Conservation (phyloP, 805 yeast genomes). For the Aciculoconidium aculeatum region DNA sequence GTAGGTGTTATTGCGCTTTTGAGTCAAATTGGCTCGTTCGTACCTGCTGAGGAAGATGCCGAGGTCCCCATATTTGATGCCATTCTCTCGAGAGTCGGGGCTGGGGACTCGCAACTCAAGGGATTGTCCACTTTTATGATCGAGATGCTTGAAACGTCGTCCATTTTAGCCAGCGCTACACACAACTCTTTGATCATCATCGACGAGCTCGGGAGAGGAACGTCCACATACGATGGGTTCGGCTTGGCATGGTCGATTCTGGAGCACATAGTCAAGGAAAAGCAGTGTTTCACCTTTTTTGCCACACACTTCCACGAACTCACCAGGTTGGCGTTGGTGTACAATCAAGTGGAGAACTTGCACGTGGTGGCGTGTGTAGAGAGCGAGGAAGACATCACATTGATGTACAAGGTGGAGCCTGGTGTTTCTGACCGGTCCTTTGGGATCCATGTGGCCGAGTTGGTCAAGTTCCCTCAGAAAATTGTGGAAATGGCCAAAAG, state of each 20-base stretch:
- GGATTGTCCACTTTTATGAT: slow-evolving; percentile 97
- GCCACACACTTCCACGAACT: slow-evolving; percentile 98
- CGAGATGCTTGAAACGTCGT: slow-evolving; percentile 92
- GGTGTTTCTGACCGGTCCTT: slow-evolving; percentile 96
- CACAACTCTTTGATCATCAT: slow-evolving; percentile 75
- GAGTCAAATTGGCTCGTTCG: slow-evolving; percentile 87
- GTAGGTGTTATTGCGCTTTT: slow-evolving; percentile 80
- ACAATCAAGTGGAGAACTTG: slow-evolving; percentile 64
- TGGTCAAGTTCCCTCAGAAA: slow-evolving; percentile 86
- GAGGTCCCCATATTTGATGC: slow-evolving; percentile 85
- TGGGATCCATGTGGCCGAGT: slow-evolving; percentile 96
- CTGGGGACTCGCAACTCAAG: slow-evolving; percentile 94
- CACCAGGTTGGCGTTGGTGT: slow-evolving; percentile 66
- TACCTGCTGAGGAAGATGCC: slow-evolving; percentile 64
- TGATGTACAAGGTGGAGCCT: slow-evolving; percentile 88
- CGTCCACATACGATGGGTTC: slow-evolving; percentile 88
- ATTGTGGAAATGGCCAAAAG: slow-evolving; percentile 94
- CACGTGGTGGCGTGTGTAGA: slow-evolving; percentile 93
- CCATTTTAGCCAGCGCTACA: slow-evolving; percentile 77
- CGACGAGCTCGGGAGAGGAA: slow-evolving; percentile 95
- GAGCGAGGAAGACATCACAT: slow-evolving; percentile 61
- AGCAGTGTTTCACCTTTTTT: slow-evolving; percentile 77
- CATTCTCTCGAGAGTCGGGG: slow-evolving; percentile 94
- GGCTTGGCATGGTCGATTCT: slow-evolving; percentile 97
- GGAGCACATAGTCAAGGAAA: slow-evolving; percentile 68